Evolutionary conservation across 139 green algal species (phyloP).

Genomic region (Tetradesmus lagerheimii): DNA sequence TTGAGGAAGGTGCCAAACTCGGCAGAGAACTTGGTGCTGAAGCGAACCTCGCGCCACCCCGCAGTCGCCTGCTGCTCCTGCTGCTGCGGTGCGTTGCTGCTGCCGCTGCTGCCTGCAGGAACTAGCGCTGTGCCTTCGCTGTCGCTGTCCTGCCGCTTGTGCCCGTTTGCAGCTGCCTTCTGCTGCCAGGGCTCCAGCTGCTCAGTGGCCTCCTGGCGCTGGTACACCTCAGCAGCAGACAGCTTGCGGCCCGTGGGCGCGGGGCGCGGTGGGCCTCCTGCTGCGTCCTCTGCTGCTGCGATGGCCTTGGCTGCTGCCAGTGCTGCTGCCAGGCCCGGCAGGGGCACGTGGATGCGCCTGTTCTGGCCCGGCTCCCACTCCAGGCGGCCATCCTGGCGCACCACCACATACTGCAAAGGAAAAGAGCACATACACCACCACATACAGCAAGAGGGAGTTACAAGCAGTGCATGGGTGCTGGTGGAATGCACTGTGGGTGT

Average conservation of each 20-base stretch:
- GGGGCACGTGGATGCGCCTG: constrained; percentile 37
- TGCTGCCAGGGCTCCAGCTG: constrained; percentile 39
- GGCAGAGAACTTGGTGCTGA: constrained; percentile 37
- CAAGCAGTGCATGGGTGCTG: too few species aligned
- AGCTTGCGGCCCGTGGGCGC: background rate
- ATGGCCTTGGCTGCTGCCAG: constrained; percentile 38
- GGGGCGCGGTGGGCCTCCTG: background rate
- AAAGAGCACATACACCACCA: background rate
- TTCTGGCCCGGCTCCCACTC: constrained; percentile 48
- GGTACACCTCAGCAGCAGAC: constrained; percentile 36
- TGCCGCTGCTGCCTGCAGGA: background rate
- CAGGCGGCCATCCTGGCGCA: constrained; percentile 43
- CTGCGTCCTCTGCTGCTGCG: constrained; percentile 27
- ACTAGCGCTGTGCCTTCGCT: background rate
- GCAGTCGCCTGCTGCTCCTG: constrained; percentile 12
- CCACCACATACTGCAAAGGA: constrained; percentile 41
- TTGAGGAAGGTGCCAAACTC: constrained; percentile 47
- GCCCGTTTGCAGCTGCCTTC: background rate
- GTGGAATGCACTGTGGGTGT: too few species aligned
- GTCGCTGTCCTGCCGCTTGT: background rate
- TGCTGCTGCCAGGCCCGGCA: constrained; percentile 28
- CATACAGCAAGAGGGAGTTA: too few species aligned
- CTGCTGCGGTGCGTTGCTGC: background rate
- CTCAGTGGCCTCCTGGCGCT: constrained; percentile 30
- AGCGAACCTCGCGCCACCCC: constrained; percentile 21